phyloP scores from a whole-genome alignment of 1,139 yeast species.

The Blastobotrys buckinghamii region DNA sequence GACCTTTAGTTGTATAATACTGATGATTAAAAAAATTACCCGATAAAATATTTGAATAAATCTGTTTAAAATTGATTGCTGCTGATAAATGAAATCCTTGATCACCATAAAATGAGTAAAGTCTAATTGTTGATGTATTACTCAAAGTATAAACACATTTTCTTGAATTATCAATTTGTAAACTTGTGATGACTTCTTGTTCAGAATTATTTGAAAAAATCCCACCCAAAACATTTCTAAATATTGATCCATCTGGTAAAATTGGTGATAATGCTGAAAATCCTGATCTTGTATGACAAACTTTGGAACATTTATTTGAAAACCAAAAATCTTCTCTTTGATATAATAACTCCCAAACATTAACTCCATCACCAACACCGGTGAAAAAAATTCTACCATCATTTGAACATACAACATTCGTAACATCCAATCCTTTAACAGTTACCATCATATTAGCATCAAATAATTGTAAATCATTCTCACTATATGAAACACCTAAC shows the following conservation, averaged over 20 bases:
- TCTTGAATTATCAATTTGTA: conserved; percentile 72
- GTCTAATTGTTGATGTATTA: conserved; percentile 74
- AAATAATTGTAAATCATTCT: conserved; percentile 56
- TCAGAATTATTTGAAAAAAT: conserved; percentile 19
- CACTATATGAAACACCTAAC: conserved; percentile 60
- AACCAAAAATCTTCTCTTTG: conserved; percentile 87
- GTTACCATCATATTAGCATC: conserved; percentile 81
- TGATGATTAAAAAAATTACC: too few relatives aligned
- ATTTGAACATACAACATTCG: conserved; percentile 52
- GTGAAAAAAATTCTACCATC: conserved; percentile 81
- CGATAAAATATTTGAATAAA: too few relatives aligned
- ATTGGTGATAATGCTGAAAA: conserved; percentile 22
- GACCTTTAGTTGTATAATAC: too few relatives aligned
- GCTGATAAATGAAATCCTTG: conserved; percentile 36
- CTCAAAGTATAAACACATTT: conserved; percentile 77
- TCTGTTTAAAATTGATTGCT: conserved; percentile 30
- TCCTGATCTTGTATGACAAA: conserved; percentile 44
- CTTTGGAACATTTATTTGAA: conserved; percentile 73
- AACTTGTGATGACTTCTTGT: conserved; percentile 56
- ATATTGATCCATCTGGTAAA: conserved; percentile 14
- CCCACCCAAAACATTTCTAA: conserved; percentile 18
- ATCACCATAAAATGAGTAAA: conserved; percentile 50
- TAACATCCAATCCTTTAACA: conserved; percentile 70
- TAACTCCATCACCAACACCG: conserved; percentile 68
- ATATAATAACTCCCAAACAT: conserved; percentile 85